These are phyloP conservation scores for Pseudocercospora pini-densiflorae DNA, from an alignment of 2,329 filamentous ascomycete species.

Conservation along the genomic window DNA sequence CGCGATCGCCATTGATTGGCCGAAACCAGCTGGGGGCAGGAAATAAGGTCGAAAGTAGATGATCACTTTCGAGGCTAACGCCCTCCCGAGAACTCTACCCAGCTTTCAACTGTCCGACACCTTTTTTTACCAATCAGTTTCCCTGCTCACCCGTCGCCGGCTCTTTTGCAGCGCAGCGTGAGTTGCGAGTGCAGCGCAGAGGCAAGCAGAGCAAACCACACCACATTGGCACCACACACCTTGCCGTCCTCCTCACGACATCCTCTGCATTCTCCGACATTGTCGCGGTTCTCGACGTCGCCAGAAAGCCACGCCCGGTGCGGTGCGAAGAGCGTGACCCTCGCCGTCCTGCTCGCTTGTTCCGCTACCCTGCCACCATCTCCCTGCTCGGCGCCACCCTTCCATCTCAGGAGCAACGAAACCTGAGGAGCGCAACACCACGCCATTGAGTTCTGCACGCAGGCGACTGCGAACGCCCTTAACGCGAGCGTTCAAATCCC, in stretches of 20 bases:
- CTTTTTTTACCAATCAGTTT: slow-evolving; percentile 30
- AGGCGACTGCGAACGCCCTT: not conserved
- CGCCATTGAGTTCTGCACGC: slow-evolving; percentile 1
- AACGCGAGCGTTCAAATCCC: not conserved
- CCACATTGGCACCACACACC: slow-evolving; percentile 1
- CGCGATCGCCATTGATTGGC: slow-evolving; percentile 14
- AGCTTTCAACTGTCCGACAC: slow-evolving; percentile 17
- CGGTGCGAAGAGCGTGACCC: not conserved
- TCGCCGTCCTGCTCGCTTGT: slow-evolving; percentile 7
- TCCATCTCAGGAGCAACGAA: slow-evolving; percentile 8
- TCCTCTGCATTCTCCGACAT: not conserved
- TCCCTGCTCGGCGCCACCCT: slow-evolving; percentile 8
- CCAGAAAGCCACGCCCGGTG: not conserved
- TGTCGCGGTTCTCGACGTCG: not conserved
- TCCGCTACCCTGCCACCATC: not conserved
- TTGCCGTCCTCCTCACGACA: not conserved
- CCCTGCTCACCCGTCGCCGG: slow-evolving; percentile 18
- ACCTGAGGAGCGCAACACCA: slow-evolving; percentile 6
- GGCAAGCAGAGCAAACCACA: not conserved
- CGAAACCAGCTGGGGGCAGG: slow-evolving; percentile 11
- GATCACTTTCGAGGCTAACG: slow-evolving; percentile 13
- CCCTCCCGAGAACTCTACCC: slow-evolving; percentile 25
- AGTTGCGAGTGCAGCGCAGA: not conserved
- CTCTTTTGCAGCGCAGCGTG: slow-evolving; percentile 10
- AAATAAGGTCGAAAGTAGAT: slow-evolving; percentile 18